Base-by-base conservation (phyloP, 202 grass and related monocot species). In the Zizania palustris region DNA sequence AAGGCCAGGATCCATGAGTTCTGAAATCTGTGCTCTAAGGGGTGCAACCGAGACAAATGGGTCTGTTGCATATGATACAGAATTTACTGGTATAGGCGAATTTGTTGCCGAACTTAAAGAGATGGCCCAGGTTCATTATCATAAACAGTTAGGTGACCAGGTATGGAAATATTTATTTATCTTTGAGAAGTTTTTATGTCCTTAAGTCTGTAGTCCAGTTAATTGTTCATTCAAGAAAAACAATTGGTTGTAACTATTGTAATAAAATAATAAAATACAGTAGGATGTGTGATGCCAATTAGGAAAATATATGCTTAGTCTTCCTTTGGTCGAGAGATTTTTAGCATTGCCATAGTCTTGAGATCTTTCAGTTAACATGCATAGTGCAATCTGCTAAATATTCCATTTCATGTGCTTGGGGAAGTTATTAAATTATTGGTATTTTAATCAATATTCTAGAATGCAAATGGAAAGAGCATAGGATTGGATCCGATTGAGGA, bases 101-200 rank as follows among this genome's bases (percentile, higher is more conserved):
- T 87, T 95, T 90, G 93, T 93, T 48, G 83, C 89, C 40, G 91
- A 90, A 85, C 81, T 95, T 54, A 94, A 92, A 70, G 96, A 99
- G 81, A 99, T 92, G 89, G 96, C 87, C 63, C 83, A 95, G 78
- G 83, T 87, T 79, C 87, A 91, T 78, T 82, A 85, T 76, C 75
- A 71, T 61, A 93, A 85, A 75, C 82, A 87, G 48, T 43, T 77
- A 11, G 74, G 76, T 65, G 85, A 48, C 41, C 79, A 93, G 91
- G 91, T 93, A 79, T 0, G 51, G 7, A 39, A 57, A 39, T 74
- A 54, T 81, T 37, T 45, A 4, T 51, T 72, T 67, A 38, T n/a
- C 15, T 63, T 49, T 14, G 35, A 20, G 15, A 35, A 36, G 5
- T 10, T 71, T 75, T 18, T 56, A 43, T 77, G 75, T 7, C 20